Base-by-base conservation (phyloP, 2,329 filamentous ascomycete species). In the Byssoonygena ceratinophila region DNA sequence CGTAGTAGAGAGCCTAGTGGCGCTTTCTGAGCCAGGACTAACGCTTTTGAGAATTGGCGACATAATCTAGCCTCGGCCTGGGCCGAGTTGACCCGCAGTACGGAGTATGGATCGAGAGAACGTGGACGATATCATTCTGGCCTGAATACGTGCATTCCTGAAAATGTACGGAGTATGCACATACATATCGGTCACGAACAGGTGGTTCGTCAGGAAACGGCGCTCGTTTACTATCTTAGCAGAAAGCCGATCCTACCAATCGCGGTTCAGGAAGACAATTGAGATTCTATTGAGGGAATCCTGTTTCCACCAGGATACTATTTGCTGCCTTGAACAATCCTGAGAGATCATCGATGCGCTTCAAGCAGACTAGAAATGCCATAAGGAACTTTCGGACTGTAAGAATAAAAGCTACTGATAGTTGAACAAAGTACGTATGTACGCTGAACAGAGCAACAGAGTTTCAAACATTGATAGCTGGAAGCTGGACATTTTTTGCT, bases 61-160 rank as follows among this genome's bases (percentile, higher is more conserved):
- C 12, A 7, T 5, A 12, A 16, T 41, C 16, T n/a, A 32, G 37
- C 11, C 47, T 43, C 11, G 47, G 43, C 43, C 37, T 23, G 39
- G 47, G n/a, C n/a, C 37, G 34, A 31, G 9, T 29, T 9, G 34
- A 23, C 1, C 27, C 8, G 11, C 9, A 16, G n/a, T 22, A 3
- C 37, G 11, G n/a, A 49, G 23, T 3, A 22, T 22, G 22, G 36
- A 50, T 34, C 27, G 37, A 50, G 25, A 32, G 37, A 50, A 50
- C 47, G 47, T 50, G 47, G 47, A 34, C 8, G 34, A 41, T 43
- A 43, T 43, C 34, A 12, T 40, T 40, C 36, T 37, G 31, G 46
- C 20, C 46, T 18, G 2, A 4, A 43, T 32, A 41, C 34, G 14
- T 50, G 23, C 46, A 32, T 43, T 40, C 14, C 20, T 18, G 14